A percentile compares a stretch with the other conserved stretches of the same genome.
Evolutionary conservation across 441 rosid genomes (phyloP).

Genomic region (Pelargonium australe): DNA sequence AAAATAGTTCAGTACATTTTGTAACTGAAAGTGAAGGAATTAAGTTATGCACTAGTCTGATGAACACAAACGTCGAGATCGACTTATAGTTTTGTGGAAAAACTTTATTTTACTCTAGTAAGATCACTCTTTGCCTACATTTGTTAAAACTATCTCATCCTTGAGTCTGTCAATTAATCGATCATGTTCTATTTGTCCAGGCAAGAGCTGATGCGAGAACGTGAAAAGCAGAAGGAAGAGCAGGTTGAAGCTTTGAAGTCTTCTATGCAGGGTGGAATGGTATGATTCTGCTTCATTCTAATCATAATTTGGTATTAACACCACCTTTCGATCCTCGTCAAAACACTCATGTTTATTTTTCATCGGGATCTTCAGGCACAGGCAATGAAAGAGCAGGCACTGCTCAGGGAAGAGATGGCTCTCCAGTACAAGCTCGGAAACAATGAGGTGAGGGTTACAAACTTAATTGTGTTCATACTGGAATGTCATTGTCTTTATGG

Average conservation of each 20-base stretch:
- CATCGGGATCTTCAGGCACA: conserved; percentile 52
- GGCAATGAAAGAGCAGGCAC: conserved; percentile 96
- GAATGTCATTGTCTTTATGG: neutral
- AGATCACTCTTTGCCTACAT: too few species aligned
- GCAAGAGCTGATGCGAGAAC: conserved; percentile 58
- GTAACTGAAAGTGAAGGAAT: too few species aligned
- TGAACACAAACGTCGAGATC: too few species aligned
- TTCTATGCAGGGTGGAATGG: conserved; percentile 98
- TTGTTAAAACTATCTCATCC: neutral
- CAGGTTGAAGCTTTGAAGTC: conserved; percentile 60
- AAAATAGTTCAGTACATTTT: too few species aligned
- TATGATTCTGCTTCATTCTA: conserved; percentile 24
- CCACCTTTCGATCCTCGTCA: neutral
- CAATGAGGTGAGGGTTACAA: conserved; percentile 47
- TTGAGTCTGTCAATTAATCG: neutral
- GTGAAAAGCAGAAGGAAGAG: conserved; percentile 83
- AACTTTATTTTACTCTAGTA: too few species aligned
- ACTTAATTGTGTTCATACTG: neutral
- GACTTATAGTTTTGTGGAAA: too few species aligned
- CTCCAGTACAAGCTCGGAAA: conserved; percentile 83
- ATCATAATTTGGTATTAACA: neutral
- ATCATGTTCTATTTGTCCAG: conserved; percentile 32
- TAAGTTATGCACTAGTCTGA: too few species aligned
- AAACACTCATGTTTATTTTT: neutral
- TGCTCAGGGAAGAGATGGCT: conserved; percentile 82